These are phyloP conservation scores for Wallacemonas rigidus DNA, from an alignment of 208 protist genomes.

Conservation along the genomic window DNA sequence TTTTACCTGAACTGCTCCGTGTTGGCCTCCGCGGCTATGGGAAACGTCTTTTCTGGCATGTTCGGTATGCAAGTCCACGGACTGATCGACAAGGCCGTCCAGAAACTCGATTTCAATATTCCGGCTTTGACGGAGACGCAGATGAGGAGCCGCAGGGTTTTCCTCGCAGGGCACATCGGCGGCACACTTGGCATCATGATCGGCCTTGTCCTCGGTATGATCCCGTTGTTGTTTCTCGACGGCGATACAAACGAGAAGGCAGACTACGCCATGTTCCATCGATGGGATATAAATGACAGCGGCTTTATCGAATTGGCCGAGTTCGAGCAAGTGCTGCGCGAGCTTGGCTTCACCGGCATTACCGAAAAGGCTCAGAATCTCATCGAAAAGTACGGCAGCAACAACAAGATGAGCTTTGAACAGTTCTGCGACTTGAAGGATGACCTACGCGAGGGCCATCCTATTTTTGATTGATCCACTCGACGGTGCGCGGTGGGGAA, in stretches of 20 bases:
- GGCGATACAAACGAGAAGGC: slow-evolving; percentile 70
- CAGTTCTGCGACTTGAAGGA: slow-evolving; percentile 70
- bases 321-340: slow-evolving; percentile 57
- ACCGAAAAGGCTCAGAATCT: slow-evolving; percentile 38
- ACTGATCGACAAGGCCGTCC: slow-evolving; percentile 87
- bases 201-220: slow-evolving; percentile 87
- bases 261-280: slow-evolving; percentile 79
- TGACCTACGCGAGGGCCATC: slow-evolving; percentile 70
- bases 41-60: slow-evolving; percentile 88
- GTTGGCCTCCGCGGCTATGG: slow-evolving; percentile 89
- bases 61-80: slow-evolving; percentile 92
- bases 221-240: slow-evolving; percentile 77
- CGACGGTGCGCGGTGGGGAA: background rate
- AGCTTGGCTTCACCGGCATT: slow-evolving; percentile 56
- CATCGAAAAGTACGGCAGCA: slow-evolving; percentile 73
- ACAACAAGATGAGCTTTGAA: slow-evolving; percentile 67
- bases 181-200: slow-evolving; percentile 88
- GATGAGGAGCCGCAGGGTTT: slow-evolving; percentile 78
- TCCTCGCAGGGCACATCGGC: slow-evolving; percentile 87
- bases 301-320: slow-evolving; percentile 75
- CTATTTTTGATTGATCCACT: slow-evolving; percentile 51
- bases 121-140: slow-evolving; percentile 85
- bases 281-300: slow-evolving; percentile 73
- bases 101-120: slow-evolving; percentile 70
- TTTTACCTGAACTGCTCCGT: slow-evolving; percentile 92